Evolutionary conservation across 495 filamentous ascomycete genomes (phyloP).

Genomic region (Penicillium pulvis): DNA sequence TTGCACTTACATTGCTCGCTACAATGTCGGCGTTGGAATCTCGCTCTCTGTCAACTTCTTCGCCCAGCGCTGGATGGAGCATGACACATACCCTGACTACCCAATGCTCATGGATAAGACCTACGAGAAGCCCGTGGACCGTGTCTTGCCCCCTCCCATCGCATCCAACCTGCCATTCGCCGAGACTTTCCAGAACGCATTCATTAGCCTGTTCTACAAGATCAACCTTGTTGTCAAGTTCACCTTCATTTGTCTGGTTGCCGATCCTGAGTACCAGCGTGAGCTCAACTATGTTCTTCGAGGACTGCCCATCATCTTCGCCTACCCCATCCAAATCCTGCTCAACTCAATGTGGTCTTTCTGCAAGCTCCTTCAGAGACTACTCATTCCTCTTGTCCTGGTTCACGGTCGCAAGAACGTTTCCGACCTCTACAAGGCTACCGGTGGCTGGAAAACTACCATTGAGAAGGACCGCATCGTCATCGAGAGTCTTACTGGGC

Average conservation of each 20-base stretch:
- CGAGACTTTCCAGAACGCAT: neutral
- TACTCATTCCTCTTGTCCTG: conserved; percentile 4
- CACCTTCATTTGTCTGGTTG: conserved; percentile 1
- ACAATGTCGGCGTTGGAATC: conserved; percentile 4
- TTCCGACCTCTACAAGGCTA: conserved; percentile 6
- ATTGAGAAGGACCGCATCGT: conserved; percentile 10
- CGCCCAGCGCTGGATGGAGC: conserved; percentile 7
- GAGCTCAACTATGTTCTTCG: conserved; percentile 6
- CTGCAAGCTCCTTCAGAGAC: conserved; percentile 7
- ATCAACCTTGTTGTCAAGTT: conserved; percentile 2
- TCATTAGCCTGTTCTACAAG: neutral
- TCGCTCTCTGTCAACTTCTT: conserved; percentile 6
- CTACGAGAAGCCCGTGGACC: conserved; percentile 1
- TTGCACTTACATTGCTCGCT: conserved; percentile 4
- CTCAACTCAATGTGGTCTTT: conserved; percentile 7
- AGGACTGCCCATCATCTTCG: conserved; percentile 1
- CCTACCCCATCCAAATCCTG: neutral
- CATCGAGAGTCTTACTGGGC: conserved; percentile 3
- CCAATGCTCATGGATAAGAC: conserved; percentile 5
- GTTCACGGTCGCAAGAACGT: conserved; percentile 5
- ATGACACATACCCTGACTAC: neutral
- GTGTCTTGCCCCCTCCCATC: conserved; percentile 3
- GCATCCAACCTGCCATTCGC: neutral
- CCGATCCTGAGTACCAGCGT: conserved; percentile 9
- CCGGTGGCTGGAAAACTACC: conserved; percentile 5